phyloP scores from a whole-genome alignment of 116 monocot species.

The Phalaenopsis hybrid region DNA sequence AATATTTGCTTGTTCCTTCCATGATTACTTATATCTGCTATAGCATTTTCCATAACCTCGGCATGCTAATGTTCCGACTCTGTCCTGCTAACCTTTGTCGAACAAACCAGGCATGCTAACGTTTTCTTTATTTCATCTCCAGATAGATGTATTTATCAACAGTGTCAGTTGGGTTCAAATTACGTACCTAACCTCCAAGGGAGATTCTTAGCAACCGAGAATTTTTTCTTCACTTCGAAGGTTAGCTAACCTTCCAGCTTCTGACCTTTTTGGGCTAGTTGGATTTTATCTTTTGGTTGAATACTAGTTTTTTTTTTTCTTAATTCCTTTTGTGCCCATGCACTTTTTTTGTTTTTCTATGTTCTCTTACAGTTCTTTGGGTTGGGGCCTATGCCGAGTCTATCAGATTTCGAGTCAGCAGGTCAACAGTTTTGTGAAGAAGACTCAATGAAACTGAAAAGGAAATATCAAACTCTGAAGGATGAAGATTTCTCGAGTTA shows the following conservation, averaged over 20 bases:
- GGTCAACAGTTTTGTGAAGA: slow-evolving; percentile 65
- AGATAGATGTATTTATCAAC: slow-evolving; percentile 51
- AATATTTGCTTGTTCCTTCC: neutral
- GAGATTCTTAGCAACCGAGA: slow-evolving; percentile 82
- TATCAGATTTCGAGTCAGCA: slow-evolving; percentile 65
- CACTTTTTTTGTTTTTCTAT: neutral
- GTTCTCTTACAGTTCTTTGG: slow-evolving; percentile 54
- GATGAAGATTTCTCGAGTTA: slow-evolving; percentile 63
- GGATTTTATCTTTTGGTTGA: neutral
- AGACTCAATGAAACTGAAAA: slow-evolving; percentile 51
- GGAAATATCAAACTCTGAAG: slow-evolving; percentile 29
- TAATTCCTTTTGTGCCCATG: too few relatives aligned
- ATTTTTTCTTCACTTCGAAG: slow-evolving; percentile 91
- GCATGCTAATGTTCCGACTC: too few relatives aligned
- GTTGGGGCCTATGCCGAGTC: slow-evolving; percentile 34
- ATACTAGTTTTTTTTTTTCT: neutral
- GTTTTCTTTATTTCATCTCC: slow-evolving; percentile 13
- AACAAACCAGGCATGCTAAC: neutral
- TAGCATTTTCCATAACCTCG: too few relatives aligned
- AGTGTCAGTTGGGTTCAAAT: slow-evolving; percentile 52
- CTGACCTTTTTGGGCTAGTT: neutral
- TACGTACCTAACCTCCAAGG: slow-evolving; percentile 74
- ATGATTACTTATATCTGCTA: too few relatives aligned
- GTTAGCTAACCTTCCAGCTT: slow-evolving; percentile 18
- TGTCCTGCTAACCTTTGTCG: neutral